Evolutionary conservation across 164 flowering plant species (phyloP).

Genomic region (Nymphaea thermarum): DNA sequence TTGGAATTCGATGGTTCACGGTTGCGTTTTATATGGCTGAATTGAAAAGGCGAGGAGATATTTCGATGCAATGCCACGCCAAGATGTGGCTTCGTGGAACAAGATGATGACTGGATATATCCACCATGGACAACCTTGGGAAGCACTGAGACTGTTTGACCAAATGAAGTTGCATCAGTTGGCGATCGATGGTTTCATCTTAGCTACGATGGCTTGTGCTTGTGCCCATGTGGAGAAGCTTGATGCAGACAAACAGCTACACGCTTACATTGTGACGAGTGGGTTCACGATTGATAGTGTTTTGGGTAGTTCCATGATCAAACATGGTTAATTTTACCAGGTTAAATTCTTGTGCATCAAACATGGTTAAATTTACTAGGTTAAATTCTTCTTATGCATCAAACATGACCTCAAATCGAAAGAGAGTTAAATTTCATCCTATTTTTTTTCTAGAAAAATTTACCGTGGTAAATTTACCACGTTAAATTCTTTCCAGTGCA

Average conservation of each 20-base stretch:
- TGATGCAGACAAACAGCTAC: slow-evolving; percentile 57
- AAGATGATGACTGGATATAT: background rate
- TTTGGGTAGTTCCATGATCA: slow-evolving; percentile 50
- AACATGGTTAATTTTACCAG: slow-evolving; percentile 1
- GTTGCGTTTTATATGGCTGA: slow-evolving; percentile 19
- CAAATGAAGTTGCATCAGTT: slow-evolving; percentile 17
- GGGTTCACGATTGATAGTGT: slow-evolving; percentile 44
- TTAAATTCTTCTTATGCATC: too few species aligned
- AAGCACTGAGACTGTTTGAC: slow-evolving; percentile 48
- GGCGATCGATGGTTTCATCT: slow-evolving; percentile 31
- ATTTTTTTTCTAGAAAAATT: too few species aligned
- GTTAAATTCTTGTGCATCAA: too few species aligned
- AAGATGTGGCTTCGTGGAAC: background rate
- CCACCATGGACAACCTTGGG: slow-evolving; percentile 21
- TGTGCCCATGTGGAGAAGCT: slow-evolving; percentile 33
- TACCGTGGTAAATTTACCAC: too few species aligned
- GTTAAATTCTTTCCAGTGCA: too few species aligned
- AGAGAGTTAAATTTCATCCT: too few species aligned
- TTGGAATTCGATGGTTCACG: slow-evolving; percentile 63
- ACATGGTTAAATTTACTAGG: too few species aligned
- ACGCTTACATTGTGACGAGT: slow-evolving; percentile 29
- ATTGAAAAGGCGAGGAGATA: background rate
- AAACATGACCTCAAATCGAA: too few species aligned
- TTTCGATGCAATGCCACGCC: background rate
- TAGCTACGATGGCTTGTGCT: slow-evolving; percentile 46